A percentile compares a stretch with the other conserved stretches of the same genome.
These are phyloP conservation scores for Angophora floribunda DNA, from an alignment of 345 rosid genomes.

Conservation along the genomic window DNA sequence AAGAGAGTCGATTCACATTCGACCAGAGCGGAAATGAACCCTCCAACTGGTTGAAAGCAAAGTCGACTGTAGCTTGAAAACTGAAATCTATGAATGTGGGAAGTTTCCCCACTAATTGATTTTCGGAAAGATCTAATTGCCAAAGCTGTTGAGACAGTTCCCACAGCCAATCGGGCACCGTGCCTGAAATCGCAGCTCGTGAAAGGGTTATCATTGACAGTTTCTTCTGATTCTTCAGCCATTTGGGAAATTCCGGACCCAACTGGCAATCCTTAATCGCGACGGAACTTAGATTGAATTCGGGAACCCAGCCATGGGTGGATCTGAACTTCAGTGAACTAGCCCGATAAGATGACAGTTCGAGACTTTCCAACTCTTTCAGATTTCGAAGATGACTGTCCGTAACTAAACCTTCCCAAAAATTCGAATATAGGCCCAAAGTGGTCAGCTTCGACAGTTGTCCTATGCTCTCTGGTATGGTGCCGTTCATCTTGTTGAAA, in stretches of 20 bases:
- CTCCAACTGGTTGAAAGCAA: slow-evolving; percentile 1
- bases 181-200: background rate
- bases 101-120: slow-evolving; percentile 4
- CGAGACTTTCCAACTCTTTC: background rate
- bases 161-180: slow-evolving; percentile 13
- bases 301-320: slow-evolving; percentile 7
- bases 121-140: slow-evolving; percentile 10
- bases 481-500: slow-evolving; percentile 8
- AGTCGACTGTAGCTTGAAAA: background rate
- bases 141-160: background rate
- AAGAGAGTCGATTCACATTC: background rate
- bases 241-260: slow-evolving; percentile 12
- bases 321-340: background rate
- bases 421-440: slow-evolving; percentile 5
- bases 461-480: slow-evolving; percentile 12
- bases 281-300: background rate
- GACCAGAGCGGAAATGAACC: slow-evolving; percentile 5
- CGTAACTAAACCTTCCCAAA: slow-evolving; percentile 4
- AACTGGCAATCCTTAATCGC: background rate
- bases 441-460: background rate
- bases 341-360: background rate
- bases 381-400: slow-evolving; percentile 4
- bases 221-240: slow-evolving; percentile 9
- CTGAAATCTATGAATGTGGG: background rate
- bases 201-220: background rate